Percentiles rank a stretch among this genome's conserved stretches.
Evolutionary conservation across 164 flowering plant species (phyloP).

Genomic region (Berberis vulgaris): DNA sequence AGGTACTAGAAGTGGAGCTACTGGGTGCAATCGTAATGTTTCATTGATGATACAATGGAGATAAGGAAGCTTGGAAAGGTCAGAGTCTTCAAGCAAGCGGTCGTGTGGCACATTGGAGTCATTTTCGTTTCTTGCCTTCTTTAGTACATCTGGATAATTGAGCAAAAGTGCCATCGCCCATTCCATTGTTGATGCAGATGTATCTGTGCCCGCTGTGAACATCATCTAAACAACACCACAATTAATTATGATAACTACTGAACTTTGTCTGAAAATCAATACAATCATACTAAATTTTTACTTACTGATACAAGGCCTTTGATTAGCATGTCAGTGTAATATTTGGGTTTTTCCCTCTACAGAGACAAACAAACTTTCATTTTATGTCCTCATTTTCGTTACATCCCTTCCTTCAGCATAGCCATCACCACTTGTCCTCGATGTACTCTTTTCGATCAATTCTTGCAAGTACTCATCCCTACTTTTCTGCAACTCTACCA

Average conservation of each 20-base stretch:
- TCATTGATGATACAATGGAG: constrained; percentile 19
- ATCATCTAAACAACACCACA: constrained; percentile 6
- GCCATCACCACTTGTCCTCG: not conserved
- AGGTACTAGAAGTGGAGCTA: constrained; percentile 18
- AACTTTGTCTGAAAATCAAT: not conserved
- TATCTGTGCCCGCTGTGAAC: constrained; percentile 22
- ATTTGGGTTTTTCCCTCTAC: constrained; percentile 21
- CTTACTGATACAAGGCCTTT: constrained; percentile 23
- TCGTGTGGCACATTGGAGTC: constrained; percentile 9
- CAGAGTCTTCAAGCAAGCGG: constrained; percentile 13
- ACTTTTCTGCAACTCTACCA: not conserved
- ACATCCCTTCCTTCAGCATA: not conserved
- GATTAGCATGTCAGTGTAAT: constrained; percentile 17
- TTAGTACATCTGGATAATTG: constrained; percentile 16
- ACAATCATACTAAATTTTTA: not conserved
- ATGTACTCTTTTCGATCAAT: no score
- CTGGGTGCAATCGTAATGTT: constrained; percentile 23
- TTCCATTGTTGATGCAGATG: constrained; percentile 18
- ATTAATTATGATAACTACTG: not conserved
- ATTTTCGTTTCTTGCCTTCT: constrained; percentile 20
- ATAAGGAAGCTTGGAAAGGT: constrained; percentile 21
- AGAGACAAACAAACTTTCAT: constrained; percentile 21
- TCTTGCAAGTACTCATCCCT: no score
- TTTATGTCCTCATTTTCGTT: constrained; percentile 12
- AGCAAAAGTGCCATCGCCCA: constrained; percentile 28